Evolutionary conservation across 1,284 basidiomycete genomes (phyloP).

Genomic region (Malassezia psittaci): DNA sequence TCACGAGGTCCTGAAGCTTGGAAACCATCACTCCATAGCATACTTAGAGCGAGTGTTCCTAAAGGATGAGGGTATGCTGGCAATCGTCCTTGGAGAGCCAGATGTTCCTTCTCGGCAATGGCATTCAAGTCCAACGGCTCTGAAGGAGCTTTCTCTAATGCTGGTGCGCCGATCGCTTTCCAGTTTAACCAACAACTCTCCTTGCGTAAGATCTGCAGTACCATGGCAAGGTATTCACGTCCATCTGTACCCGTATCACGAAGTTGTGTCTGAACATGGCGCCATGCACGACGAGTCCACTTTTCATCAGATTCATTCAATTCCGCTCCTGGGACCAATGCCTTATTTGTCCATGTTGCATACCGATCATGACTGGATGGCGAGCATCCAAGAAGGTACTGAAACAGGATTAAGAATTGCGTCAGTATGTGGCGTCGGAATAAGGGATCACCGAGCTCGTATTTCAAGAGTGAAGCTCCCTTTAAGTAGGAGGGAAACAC

Average conservation of each 20-base stretch:
- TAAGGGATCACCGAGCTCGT: conserved; percentile 73
- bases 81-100: conserved; percentile 22
- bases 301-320: conserved; percentile 31
- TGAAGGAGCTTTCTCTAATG: conserved; percentile 32
- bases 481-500: conserved; percentile 87
- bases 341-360: conserved; percentile 49
- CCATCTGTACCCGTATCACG: conserved; percentile 34
- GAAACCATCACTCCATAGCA: conserved; percentile 41
- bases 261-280: conserved; percentile 28
- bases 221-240: conserved; percentile 26
- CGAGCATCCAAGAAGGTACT: conserved; percentile 68
- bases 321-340: conserved; percentile 23
- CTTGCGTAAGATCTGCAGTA: conserved; percentile 27
- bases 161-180: conserved; percentile 38
- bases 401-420: conserved; percentile 69
- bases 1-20: conserved; percentile 20
- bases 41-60: conserved; percentile 39
- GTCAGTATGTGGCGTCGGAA: conserved; percentile 85
- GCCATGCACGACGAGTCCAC: conserved; percentile 38
- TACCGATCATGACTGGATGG: conserved; percentile 59
- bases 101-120: conserved; percentile 17
- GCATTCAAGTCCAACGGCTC: conserved; percentile 12
- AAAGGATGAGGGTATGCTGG: conserved; percentile 23
- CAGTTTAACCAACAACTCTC: conserved; percentile 40
- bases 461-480: conserved; percentile 68